Evolutionary conservation across 495 filamentous ascomycete genomes (phyloP), one percentile per base, ranked within the genome.

Genomic region (Neurospora tetraspora): DNA sequence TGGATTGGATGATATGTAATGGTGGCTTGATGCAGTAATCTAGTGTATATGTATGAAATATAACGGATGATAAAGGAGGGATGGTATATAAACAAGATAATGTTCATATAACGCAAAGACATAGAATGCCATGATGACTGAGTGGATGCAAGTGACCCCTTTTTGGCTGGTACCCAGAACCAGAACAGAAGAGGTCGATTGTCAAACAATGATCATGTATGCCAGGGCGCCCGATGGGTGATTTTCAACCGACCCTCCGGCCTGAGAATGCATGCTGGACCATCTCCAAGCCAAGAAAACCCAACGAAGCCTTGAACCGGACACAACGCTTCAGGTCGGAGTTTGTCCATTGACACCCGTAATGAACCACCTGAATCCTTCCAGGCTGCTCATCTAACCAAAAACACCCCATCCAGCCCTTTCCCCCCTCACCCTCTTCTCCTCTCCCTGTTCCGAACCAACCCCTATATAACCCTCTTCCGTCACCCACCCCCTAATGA

Each of bases 401-500:
- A 45, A 45, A 45, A 7, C 18, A 45, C 3, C 18, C 42, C 42
- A n/a, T 45, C 45, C 45, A 27, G 20, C 20, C 20, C 4, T 27
- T 16, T 34, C 27, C 6, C 27, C 9, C 23, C 2, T 4, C 27
- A 31, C 3, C 11, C 23, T 7, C 23, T 16, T 16, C 11, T 8
- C 23, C 23, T 5, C 23, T 16, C 20, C 12, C 47, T 14, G 11
- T 16, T 6, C 4, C 11, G 12, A 12, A 53, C 18, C 18, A 53
- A 53, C 2, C 4, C 20, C 42, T 16, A 18, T 42, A 42, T 20
- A 31, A 14, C 11, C 8, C 14, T 45, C 39, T 18, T 42, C 18
- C 34, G 27, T 9, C 71, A 53, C 65, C 39, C 20, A 36, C 70
- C 34, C 16, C 34, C 71, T 76, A 91, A 84, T 94, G 91, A 75